A percentile compares a stretch with the other conserved stretches of the same genome.
Conservation (phyloP, 1,139 yeast genomes). For the Candida pseudoviswanathii region DNA sequence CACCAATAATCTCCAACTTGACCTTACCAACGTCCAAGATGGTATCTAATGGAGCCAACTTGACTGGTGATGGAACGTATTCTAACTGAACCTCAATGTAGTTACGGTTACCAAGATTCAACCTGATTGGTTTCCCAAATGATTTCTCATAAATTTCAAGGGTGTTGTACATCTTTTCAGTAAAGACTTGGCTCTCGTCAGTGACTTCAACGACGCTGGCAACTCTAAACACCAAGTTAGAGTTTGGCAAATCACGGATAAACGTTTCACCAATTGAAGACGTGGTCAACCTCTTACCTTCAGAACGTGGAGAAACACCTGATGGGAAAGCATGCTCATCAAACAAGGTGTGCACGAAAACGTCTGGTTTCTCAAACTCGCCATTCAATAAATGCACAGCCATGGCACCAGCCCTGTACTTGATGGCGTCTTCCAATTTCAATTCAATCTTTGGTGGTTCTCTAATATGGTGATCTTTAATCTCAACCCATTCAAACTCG, state of each 20-base stretch:
- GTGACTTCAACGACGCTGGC: conserved; percentile 53
- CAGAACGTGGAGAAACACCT: conserved; percentile 50
- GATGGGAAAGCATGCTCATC: conserved; percentile 68
- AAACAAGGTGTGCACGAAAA: conserved; percentile 58
- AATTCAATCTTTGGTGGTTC: conserved; percentile 49
- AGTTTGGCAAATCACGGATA: conserved; percentile 68
- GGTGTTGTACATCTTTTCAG: conserved; percentile 53
- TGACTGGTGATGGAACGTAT: conserved; percentile 58
- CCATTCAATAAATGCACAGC: conserved; percentile 56
- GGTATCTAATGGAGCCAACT: conserved; percentile 59
- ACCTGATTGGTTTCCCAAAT: conserved; percentile 45
- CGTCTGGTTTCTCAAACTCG: conserved; percentile 46
- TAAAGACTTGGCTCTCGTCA: conserved; percentile 48
- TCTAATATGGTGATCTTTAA: conserved; percentile 48
- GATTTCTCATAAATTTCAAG: conserved; percentile 54
- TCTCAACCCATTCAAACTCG: conserved; percentile 66
- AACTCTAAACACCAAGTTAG: conserved; percentile 56
- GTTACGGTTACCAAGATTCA: conserved; percentile 48
- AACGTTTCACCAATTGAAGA: conserved; percentile 58
- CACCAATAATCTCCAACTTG: conserved; percentile 57
- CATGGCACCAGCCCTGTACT: conserved; percentile 63
- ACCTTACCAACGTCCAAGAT: conserved; percentile 68
- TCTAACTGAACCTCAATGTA: conserved; percentile 52
- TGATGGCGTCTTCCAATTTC: conserved; percentile 53
- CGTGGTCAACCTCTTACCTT: conserved; percentile 40